Percentiles rank a stretch among this genome's conserved stretches.
Evolutionary conservation across 192 early-diverging fungal genomes (phyloP).

Genomic region (Diversispora eburnea): DNA sequence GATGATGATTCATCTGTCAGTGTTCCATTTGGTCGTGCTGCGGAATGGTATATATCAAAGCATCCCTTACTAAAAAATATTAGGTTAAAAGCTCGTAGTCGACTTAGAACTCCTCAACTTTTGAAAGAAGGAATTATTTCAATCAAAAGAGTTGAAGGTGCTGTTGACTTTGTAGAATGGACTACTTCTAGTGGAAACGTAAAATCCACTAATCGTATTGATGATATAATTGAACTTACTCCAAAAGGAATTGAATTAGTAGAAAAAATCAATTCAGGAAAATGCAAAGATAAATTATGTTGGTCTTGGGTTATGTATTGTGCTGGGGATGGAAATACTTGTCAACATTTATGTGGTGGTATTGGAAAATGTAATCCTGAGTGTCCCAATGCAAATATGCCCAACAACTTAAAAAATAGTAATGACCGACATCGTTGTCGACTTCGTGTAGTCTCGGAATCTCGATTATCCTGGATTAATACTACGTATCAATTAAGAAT

Average conservation of each 20-base stretch:
- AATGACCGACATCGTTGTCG: conserved; percentile 19
- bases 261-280: conserved; percentile 3
- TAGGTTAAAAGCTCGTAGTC: conserved; percentile 11
- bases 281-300: conserved; percentile 14
- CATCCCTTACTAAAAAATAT: conserved; percentile 20
- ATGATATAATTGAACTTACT: conserved; percentile 21
- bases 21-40: conserved; percentile 23
- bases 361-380: conserved; percentile 20
- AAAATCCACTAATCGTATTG: conserved; percentile 23
- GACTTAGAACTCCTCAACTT: background rate
- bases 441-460: conserved; percentile 8
- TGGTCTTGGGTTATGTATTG: conserved; percentile 23
- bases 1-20: conserved; percentile 2
- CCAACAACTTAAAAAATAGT: conserved; percentile 21
- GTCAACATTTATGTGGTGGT: conserved; percentile 24
- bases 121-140: conserved; percentile 7
- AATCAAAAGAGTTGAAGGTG: conserved; percentile 1
- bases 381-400: conserved; percentile 9
- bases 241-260: conserved; percentile 3
- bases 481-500: conserved; percentile 10
- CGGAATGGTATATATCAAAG: conserved; percentile 21
- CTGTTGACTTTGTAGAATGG: conserved; percentile 13
- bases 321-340: conserved; percentile 10
- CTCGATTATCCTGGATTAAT: conserved; percentile 9
- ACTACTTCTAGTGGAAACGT: conserved; percentile 11